These are phyloP conservation scores for Penicillium digitatum DNA, from an alignment of 2,329 filamentous ascomycete species.

Conservation along the genomic window DNA sequence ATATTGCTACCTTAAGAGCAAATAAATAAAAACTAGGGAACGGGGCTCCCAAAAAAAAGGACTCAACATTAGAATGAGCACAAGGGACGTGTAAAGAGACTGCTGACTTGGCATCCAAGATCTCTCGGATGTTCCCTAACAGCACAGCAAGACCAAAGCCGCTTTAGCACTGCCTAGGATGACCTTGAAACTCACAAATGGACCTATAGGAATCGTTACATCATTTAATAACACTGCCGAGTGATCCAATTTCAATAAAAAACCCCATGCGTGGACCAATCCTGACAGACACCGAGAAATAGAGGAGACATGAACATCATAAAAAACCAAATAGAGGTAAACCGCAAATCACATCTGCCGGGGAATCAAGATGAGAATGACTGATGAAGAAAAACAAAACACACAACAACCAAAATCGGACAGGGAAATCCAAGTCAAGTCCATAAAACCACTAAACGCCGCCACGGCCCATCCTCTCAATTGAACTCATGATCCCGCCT, in stretches of 20 bases:
- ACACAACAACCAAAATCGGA: neutral
- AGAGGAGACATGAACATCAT: constrained; percentile 3
- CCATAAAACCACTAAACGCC: constrained; percentile 16
- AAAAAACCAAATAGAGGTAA: neutral
- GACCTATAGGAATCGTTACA: neutral
- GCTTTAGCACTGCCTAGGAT: neutral
- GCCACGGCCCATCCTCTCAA: constrained; percentile 75
- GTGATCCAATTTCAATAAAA: neutral
- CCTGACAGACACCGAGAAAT: neutral
- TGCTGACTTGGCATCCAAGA: neutral
- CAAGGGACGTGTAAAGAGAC: too few relatives aligned
- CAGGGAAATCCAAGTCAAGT: neutral
- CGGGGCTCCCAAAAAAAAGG: too few relatives aligned
- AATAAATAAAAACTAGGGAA: neutral
- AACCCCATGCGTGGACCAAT: neutral
- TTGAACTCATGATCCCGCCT: constrained; percentile 71
- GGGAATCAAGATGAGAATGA: neutral
- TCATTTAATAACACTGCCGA: neutral
- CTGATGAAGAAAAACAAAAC: neutral
- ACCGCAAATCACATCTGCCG: neutral
- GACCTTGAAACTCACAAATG: neutral
- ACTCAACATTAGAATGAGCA: neutral
- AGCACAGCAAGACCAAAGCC: neutral
- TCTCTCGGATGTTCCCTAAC: neutral
- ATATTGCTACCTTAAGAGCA: neutral